Conservation (phyloP, 139 green algal genomes). For the Edaphochlamys debaryana region DNA sequence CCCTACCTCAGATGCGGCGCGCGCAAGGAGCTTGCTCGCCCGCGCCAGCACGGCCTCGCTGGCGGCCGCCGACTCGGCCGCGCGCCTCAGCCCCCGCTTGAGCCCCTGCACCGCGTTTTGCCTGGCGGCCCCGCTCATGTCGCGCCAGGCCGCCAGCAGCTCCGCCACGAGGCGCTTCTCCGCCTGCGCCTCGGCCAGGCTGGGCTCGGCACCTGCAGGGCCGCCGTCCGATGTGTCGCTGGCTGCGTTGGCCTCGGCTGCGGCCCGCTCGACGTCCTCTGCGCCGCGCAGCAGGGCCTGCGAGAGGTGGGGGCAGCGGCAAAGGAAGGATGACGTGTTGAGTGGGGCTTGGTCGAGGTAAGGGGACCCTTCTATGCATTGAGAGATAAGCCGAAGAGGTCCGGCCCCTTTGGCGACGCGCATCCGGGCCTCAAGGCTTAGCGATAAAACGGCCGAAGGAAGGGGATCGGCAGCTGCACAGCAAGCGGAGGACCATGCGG, state of each 20-base stretch:
- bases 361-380: no score
- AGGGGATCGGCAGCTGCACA: not conserved
- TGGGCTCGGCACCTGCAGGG: not conserved
- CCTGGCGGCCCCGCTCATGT: not conserved
- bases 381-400: no score
- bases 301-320: not conserved
- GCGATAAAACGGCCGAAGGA: not conserved
- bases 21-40: not conserved
- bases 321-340: not conserved
- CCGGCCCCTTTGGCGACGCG: not conserved
- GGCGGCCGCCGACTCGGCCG: not conserved
- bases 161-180: not conserved
- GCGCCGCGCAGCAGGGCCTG: no score
- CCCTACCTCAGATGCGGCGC: no score
- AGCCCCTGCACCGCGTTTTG: not conserved
- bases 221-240: no score
- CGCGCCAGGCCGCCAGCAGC: not conserved
- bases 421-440: no score
- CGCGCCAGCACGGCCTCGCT: not conserved
- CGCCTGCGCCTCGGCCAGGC: not conserved
- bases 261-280: not conserved
- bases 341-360: no score
- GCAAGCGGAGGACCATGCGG: not conserved
- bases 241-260: not conserved
- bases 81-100: conserved; percentile 4